Evolutionary conservation across 1,284 basidiomycete genomes (phyloP), one percentile per base, ranked within the genome.

Genomic region (Rhodotorula sp.): DNA sequence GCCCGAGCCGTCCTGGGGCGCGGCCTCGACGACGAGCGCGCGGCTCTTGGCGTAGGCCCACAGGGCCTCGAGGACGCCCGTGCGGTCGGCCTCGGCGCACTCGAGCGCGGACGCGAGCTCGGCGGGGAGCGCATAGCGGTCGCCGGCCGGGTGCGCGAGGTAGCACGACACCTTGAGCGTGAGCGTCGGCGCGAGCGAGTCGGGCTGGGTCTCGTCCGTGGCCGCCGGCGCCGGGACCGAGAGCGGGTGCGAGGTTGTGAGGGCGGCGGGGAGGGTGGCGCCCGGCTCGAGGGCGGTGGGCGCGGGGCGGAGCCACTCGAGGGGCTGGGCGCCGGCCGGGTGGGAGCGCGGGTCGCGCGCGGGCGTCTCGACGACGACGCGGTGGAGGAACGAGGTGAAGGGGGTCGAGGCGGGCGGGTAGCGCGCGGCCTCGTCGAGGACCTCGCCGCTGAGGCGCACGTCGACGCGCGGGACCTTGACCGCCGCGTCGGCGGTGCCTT

Each of bases 1-100:
- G 82, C 59, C 90, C 87, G 27, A 13, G 13, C 48, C 67, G 90
- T 86, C 49, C 13, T 16, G 25, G 19, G 34, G 34, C 34, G 34
- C 81, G 97, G 93, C 1, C 34, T 89, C 88, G 81, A 97, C 93
- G 81, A 97, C 92, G 25, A 98, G 85, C 34, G 89, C 88, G 72
- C 91, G 86, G 25, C 90, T 84, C 81, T 96, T 96, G 82, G 97
- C 91, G 78, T 97, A 94, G 78, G 90, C 91, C 95, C 95, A 98
- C 16, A 98, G 81, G 0, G 91, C 88, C 69, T 91, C 89, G 53
- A 97, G 87, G 25, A 93, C 87, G 17, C 90, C 92, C 17, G 90
- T 84, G 41, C 92, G 87, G 52, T 91, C 93, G 52, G 92, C 93
- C 80, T 97, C 92, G 74, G 90, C 90, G 77, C 96, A 85, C 34